Percentiles rank a stretch among this genome's conserved stretches.
phyloP scores from a whole-genome alignment of 2,329 filamentous ascomycete species.

The Xylariaceae sp. region DNA sequence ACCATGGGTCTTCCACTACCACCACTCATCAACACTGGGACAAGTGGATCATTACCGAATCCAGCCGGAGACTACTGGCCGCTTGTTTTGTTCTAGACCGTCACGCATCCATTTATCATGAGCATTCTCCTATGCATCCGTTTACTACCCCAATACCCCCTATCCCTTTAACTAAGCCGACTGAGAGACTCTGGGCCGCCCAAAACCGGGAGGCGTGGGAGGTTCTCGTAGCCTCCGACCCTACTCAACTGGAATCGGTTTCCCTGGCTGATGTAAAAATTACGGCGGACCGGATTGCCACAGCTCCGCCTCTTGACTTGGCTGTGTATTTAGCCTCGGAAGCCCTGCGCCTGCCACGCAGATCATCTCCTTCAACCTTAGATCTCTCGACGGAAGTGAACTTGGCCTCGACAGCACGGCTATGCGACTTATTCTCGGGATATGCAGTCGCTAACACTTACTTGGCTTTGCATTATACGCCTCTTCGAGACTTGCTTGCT shows the following conservation, averaged over 20 bases:
- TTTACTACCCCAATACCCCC: conserved; percentile 45
- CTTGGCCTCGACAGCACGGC: conserved; percentile 35
- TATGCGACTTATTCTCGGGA: conserved; percentile 51
- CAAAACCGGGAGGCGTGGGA: conserved; percentile 54
- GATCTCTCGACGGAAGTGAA: conserved; percentile 31
- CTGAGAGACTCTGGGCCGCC: conserved; percentile 57
- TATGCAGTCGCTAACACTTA: conserved; percentile 58
- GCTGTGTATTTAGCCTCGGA: conserved; percentile 40
- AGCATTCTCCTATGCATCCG: conserved; percentile 51
- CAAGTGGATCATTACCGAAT: conserved; percentile 59
- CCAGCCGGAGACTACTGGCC: conserved; percentile 58
- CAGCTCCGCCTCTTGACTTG: conserved; percentile 36
- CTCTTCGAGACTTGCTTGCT: conserved; percentile 62
- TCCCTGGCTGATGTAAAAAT: conserved; percentile 44
- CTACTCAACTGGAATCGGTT: conserved; percentile 34
- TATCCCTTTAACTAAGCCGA: conserved; percentile 55
- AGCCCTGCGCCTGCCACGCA: conserved; percentile 36
- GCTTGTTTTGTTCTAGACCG: conserved; percentile 63
- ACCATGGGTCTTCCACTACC: conserved; percentile 28
- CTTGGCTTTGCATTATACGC: conserved; percentile 62
- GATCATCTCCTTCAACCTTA: conserved; percentile 23
- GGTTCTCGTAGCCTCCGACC: conserved; percentile 34
- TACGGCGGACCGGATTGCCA: conserved; percentile 44
- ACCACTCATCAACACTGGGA: conserved; percentile 52
- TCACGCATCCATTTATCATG: conserved; percentile 60